phyloP scores from a whole-genome alignment of 2,329 filamentous ascomycete genomes.

The Stagonosporopsis rhizophila region DNA sequence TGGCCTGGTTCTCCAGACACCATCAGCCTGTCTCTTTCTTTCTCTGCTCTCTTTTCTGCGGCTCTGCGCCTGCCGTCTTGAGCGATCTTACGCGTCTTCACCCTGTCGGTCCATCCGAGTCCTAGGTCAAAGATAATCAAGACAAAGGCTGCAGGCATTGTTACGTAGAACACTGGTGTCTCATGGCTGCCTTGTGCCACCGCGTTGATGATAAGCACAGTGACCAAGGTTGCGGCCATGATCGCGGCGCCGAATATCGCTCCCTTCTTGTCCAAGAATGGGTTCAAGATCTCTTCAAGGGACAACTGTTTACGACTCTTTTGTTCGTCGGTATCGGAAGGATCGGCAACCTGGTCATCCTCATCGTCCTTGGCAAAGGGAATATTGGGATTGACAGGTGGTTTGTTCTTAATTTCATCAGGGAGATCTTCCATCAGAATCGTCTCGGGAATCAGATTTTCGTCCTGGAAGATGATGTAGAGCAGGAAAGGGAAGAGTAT shows the following conservation, averaged over 20 bases:
- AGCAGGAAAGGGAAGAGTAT: slow-evolving; percentile 73
- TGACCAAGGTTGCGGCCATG: slow-evolving; percentile 72
- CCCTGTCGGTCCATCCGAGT: slow-evolving; percentile 68
- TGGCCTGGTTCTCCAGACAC: slow-evolving; percentile 3
- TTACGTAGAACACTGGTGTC: slow-evolving; percentile 71
- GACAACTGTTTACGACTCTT: slow-evolving; percentile 58
- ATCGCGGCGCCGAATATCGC: slow-evolving; percentile 69
- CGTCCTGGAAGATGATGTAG: slow-evolving; percentile 71
- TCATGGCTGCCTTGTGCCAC: slow-evolving; percentile 59
- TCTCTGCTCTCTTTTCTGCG: slow-evolving; percentile 32
- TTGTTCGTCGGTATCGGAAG: slow-evolving; percentile 56
- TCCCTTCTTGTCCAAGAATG: slow-evolving; percentile 71
- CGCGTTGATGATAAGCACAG: slow-evolving; percentile 71
- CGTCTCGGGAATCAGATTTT: slow-evolving; percentile 67
- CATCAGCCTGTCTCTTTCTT: background rate
- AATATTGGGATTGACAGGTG: slow-evolving; percentile 76
- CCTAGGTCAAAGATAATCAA: slow-evolving; percentile 73
- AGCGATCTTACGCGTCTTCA: slow-evolving; percentile 70
- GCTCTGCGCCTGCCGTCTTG: slow-evolving; percentile 61
- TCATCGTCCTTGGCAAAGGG: slow-evolving; percentile 66
- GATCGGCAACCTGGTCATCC: slow-evolving; percentile 58
- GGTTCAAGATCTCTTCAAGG: slow-evolving; percentile 77
- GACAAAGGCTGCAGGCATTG: slow-evolving; percentile 70
- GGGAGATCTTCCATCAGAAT: slow-evolving; percentile 75
- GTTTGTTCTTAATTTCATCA: slow-evolving; percentile 60